Evolutionary conservation across 2,329 filamentous ascomycete genomes (phyloP), one percentile per base, ranked within the genome.

Genomic region (Colletotrichum gigasporum): DNA sequence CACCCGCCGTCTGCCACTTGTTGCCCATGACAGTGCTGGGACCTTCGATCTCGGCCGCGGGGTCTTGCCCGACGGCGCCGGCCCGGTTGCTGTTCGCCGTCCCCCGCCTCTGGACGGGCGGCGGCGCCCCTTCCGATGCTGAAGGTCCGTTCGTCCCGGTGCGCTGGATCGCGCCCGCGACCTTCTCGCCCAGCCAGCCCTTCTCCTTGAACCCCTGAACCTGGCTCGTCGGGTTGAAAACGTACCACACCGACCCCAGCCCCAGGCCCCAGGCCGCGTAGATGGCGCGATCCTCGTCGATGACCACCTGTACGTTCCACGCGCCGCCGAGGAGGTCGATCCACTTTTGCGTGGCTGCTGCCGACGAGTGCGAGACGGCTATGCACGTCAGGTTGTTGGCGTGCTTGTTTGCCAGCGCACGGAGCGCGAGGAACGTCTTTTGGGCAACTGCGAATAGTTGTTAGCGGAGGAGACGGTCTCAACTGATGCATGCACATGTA

Each of bases 231-330:
- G 84, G 84, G 75, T 86, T 84, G 69, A 86, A 80, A 58, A 85
- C 79, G 71, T 81, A 82, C 83, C 83, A 85, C 50, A 82, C 73
- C 48, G 71, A 78, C 22, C 80, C 81, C 5, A 83, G 72, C 0
- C 86, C 86, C 4, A 89, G 77, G 2, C 87, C 87, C 85, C 85
- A 89, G 10, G 84, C 80, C 2, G 86, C 85, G 69, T 89, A 89
- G 34, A 87, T 70, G 65, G 83, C 79, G 63, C 86, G 82, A 63
- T 84, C 81, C 69, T 86, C 81, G 74, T 89, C 86, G 59, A 87
- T 74, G 59, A 89, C 73, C 3, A 89, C 73, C 66, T 84, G 79
- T 28, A 88, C 79, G 71, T 80, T 82, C 83, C 86, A 86, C 12
- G 84, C 77, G 63, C 86, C 86, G 71, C 86, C 86, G 11, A 89